phyloP scores from a whole-genome alignment of 2,329 filamentous ascomycete genomes.

The Fusarium incarnatum region DNA sequence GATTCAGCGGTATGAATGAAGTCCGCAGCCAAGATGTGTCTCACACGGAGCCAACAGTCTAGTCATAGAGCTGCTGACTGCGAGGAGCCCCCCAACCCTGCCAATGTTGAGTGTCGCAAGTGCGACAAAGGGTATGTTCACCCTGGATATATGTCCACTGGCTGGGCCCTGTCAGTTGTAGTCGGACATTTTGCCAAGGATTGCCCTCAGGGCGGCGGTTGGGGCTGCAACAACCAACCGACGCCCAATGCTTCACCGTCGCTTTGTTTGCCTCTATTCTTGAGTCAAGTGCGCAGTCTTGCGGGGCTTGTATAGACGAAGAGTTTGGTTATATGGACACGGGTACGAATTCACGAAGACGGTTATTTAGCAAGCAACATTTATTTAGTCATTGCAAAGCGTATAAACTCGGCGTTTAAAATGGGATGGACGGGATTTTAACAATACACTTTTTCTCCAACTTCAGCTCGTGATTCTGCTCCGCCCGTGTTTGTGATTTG shows the following conservation, averaged over 20 bases:
- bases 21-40: not conserved
- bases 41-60: too few species aligned
- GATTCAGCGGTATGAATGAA: not conserved
- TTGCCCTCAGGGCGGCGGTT: too few species aligned
- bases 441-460: conserved; percentile 6
- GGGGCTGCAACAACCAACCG: not conserved
- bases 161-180: too few species aligned
- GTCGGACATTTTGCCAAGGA: too few species aligned
- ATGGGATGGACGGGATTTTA: not conserved
- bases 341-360: conserved; percentile 27
- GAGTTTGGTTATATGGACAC: not conserved
- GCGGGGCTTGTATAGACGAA: not conserved
- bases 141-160: too few species aligned
- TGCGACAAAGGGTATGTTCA: too few species aligned
- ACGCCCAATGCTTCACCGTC: not conserved
- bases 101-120: too few species aligned
- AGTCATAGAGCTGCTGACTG: too few species aligned
- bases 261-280: not conserved
- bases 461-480: not conserved
- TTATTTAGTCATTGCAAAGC: conserved; percentile 4
- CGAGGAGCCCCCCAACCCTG: too few species aligned
- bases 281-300: not conserved
- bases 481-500: not conserved
- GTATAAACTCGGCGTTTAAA: conserved; percentile 16
- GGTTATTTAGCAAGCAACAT: conserved; percentile 4